Evolutionary conservation across 768 basidiomycete species (phyloP).

Genomic region (Boletus barrowsii): DNA sequence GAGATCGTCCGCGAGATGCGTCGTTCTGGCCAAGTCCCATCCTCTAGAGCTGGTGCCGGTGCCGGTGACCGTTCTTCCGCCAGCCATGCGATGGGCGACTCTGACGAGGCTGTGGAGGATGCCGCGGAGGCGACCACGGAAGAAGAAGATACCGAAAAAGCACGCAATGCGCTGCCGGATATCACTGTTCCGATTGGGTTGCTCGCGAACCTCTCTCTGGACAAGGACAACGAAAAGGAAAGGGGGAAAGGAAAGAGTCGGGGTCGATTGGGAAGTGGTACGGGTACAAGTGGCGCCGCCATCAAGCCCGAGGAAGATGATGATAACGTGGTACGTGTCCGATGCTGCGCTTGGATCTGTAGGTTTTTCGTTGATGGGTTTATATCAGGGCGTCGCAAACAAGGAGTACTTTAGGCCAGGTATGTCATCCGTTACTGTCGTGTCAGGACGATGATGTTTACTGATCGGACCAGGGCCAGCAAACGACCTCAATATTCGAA

Average conservation of each 20-base stretch:
- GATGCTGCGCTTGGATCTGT: background rate
- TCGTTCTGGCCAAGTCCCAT: conserved; percentile 24
- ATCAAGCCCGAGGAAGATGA: conserved; percentile 49
- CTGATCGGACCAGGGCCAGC: conserved; percentile 52
- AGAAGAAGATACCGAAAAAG: conserved; percentile 43
- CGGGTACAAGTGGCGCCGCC: conserved; percentile 2
- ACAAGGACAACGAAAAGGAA: conserved; percentile 44
- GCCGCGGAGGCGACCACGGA: conserved; percentile 32
- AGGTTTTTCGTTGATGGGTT: conserved; percentile 9
- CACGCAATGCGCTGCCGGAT: conserved; percentile 57
- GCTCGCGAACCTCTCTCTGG: conserved; percentile 68
- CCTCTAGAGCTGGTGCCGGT: background rate
- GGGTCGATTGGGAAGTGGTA: conserved; percentile 25
- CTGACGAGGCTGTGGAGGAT: conserved; percentile 37
- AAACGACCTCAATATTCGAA: conserved; percentile 65
- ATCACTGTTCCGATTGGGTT: conserved; percentile 72
- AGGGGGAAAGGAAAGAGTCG: conserved; percentile 40
- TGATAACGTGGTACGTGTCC: conserved; percentile 53
- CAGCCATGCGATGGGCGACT: conserved; percentile 26
- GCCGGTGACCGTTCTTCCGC: background rate
- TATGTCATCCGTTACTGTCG: conserved; percentile 17
- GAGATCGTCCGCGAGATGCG: conserved; percentile 30
- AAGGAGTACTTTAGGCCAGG: conserved; percentile 79
- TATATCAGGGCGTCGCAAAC: conserved; percentile 65
- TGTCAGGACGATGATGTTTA: background rate